These are phyloP conservation scores for Zygosaccharomyces pseudobailii DNA, from an alignment of 1,139 yeast species.

Conservation along the genomic window DNA sequence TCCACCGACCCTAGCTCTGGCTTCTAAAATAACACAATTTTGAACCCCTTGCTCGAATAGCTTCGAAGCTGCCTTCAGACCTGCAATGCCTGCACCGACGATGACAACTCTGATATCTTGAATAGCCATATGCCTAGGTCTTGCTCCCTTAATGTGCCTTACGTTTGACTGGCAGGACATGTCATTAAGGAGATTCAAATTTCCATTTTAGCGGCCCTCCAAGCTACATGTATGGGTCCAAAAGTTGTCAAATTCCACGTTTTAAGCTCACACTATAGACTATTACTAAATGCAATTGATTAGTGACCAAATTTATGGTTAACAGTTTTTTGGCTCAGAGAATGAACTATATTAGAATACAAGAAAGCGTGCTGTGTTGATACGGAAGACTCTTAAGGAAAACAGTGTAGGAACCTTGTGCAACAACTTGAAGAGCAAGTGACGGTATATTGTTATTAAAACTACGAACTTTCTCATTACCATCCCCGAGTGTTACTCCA, in stretches of 20 bases:
- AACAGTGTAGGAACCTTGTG: no score
- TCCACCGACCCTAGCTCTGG: conserved; percentile 58
- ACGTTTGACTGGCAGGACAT: neutral
- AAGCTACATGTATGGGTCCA: conserved; percentile 3
- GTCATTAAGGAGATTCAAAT: neutral
- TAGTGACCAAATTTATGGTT: neutral
- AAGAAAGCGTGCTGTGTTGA: no score
- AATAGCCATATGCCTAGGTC: conserved; percentile 2
- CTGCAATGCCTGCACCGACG: conserved; percentile 82
- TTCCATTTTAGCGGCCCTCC: neutral
- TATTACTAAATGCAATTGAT: neutral
- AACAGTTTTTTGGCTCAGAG: no score
- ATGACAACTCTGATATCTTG: conserved; percentile 38
- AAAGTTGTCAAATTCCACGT: neutral
- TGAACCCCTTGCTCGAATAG: conserved; percentile 44
- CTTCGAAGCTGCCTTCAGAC: conserved; percentile 69
- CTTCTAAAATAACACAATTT: conserved; percentile 50
- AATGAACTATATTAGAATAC: no score
- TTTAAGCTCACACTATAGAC: neutral
- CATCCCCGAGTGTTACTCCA: neutral
- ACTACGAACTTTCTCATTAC: no score
- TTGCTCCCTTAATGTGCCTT: neutral
- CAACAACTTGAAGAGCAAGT: no score
- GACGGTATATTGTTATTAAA: no score
- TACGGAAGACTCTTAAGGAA: no score